These are phyloP conservation scores for Camellia sinensis DNA, from an alignment of 148 eudicot genomes.

Conservation along the genomic window DNA sequence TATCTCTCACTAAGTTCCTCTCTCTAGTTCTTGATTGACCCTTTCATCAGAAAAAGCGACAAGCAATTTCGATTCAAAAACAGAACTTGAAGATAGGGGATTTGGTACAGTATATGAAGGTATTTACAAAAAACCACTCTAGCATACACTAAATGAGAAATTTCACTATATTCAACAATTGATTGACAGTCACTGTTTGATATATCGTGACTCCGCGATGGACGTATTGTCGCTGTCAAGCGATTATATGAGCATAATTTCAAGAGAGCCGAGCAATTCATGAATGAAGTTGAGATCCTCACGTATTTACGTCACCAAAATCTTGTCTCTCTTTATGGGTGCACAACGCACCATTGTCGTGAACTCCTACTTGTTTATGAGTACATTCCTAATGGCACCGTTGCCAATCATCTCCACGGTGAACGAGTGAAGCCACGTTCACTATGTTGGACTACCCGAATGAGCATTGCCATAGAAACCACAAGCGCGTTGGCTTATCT, in stretches of 20 bases:
- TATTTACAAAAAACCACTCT: constrained; percentile 15
- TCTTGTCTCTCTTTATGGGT: constrained; percentile 71
- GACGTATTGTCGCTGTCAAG: constrained; percentile 54
- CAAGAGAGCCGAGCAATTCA: constrained; percentile 59
- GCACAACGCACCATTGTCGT: constrained; percentile 51
- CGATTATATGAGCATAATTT: constrained; percentile 57
- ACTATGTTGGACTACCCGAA: constrained; percentile 43
- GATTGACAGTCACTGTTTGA: not conserved
- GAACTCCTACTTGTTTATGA: constrained; percentile 77
- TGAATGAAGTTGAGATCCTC: constrained; percentile 65
- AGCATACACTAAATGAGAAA: not conserved
- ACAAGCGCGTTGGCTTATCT: constrained; percentile 57
- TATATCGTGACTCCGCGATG: constrained; percentile 26
- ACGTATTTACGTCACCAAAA: constrained; percentile 58
- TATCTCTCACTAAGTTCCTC: too few species aligned
- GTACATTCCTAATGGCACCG: constrained; percentile 66
- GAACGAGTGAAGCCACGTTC: constrained; percentile 23
- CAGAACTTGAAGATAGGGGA: constrained; percentile 74
- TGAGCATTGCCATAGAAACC: constrained; percentile 57
- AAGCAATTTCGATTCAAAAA: constrained; percentile 39
- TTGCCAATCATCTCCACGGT: constrained; percentile 76
- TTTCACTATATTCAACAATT: not conserved
- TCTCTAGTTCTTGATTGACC: too few species aligned
- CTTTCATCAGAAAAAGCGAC: constrained; percentile 42
- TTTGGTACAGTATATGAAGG: constrained; percentile 72